Percentiles rank a stretch among this genome's conserved stretches.
These are phyloP conservation scores for Epichloe uncinata DNA, from an alignment of 2,329 filamentous ascomycete species.

Conservation along the genomic window DNA sequence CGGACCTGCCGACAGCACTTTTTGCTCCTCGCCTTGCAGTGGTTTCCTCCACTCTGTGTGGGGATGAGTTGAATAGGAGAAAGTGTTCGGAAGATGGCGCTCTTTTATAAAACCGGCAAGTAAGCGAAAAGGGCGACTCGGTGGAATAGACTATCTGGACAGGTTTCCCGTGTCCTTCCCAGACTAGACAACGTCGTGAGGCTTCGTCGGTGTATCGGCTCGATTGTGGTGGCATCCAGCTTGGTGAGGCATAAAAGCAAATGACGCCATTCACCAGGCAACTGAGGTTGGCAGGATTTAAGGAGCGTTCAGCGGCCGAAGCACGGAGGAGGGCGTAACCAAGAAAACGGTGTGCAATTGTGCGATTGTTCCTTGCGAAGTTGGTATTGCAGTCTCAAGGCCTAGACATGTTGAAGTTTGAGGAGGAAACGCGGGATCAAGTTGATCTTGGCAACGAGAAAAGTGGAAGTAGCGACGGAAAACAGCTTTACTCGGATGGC, in stretches of 20 bases:
- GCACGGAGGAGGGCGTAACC: not conserved
- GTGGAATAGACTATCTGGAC: not conserved
- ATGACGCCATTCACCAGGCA: not conserved
- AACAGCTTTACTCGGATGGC: not conserved
- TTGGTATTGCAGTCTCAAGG: not conserved
- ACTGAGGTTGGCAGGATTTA: not conserved
- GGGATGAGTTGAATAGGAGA: not conserved
- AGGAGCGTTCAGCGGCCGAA: not conserved
- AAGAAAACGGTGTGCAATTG: not conserved
- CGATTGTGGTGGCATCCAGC: not conserved
- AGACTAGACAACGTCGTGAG: not conserved
- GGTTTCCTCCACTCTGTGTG: not conserved
- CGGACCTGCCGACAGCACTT: conserved; percentile 30
- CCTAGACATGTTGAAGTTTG: not conserved
- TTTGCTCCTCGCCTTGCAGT: conserved; percentile 31
- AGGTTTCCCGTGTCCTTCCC: not conserved
- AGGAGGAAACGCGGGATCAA: not conserved
- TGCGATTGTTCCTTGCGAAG: not conserved
- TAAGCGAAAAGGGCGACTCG: not conserved
- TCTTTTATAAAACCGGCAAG: not conserved
- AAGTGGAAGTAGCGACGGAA: not conserved
- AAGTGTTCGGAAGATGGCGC: not conserved
- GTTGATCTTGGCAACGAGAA: conserved; percentile 2
- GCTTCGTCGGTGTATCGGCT: not conserved
- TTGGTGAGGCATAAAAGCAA: not conserved